A percentile compares a stretch with the other conserved stretches of the same genome.
phyloP scores from a whole-genome alignment of 225 moss, liverwort and hornwort genomes.

The Rhytidiadelphus loreus region DNA sequence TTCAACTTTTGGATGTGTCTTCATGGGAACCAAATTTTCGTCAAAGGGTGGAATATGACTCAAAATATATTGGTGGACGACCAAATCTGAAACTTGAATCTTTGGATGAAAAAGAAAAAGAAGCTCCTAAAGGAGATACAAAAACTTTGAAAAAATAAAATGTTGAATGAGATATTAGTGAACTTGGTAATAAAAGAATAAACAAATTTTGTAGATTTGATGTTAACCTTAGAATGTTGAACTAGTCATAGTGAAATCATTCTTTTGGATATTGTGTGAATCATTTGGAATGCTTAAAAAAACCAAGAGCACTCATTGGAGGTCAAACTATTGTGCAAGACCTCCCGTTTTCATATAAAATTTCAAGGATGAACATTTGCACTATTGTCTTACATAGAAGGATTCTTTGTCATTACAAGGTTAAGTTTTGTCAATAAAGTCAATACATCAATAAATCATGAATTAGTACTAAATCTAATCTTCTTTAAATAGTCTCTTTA shows the following conservation, averaged over 20 bases:
- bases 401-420: accelerated
- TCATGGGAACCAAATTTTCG: constrained; percentile 23
- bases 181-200: neutral
- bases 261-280: accelerated
- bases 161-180: too few relatives aligned
- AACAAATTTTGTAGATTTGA: neutral
- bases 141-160: neutral
- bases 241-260: neutral
- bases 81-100: neutral
- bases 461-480: neutral
- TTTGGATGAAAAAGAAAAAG: neutral
- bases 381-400: accelerated
- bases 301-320: neutral
- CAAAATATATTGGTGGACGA: constrained; percentile 8
- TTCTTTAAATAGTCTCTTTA: accelerated
- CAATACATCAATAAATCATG: neutral
- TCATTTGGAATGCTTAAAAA: too few relatives aligned
- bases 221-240: accelerated
- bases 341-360: accelerated
- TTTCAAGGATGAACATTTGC: neutral
- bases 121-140: neutral
- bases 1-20: constrained; percentile 12
- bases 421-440: neutral
- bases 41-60: constrained; percentile 16
- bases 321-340: neutral